phyloP scores from a whole-genome alignment of 805 yeast genomes.

The Candida coquimbonensis region DNA sequence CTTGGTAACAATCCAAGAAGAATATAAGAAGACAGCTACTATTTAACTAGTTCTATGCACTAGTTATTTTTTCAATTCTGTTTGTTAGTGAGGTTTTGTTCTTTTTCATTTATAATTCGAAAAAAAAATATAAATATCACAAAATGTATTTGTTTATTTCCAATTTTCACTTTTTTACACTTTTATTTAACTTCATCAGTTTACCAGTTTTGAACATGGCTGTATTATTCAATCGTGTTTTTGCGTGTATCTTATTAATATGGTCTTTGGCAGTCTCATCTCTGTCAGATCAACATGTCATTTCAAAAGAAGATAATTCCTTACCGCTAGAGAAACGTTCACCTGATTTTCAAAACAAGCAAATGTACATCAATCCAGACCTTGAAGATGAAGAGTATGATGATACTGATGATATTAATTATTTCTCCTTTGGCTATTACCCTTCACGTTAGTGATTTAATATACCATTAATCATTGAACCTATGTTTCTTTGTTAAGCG shows the following conservation, averaged over 20 bases:
- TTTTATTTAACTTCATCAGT: too few relatives aligned
- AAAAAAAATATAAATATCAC: neutral
- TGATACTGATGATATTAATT: slow-evolving; percentile 16
- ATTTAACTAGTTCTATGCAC: too few relatives aligned
- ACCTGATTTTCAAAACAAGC: slow-evolving; percentile 14
- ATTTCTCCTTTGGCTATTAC: slow-evolving; percentile 15
- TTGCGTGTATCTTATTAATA: too few relatives aligned
- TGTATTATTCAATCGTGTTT: too few relatives aligned
- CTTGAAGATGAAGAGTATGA: slow-evolving; percentile 8
- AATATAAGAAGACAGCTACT: neutral
- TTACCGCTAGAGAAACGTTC: slow-evolving; percentile 5
- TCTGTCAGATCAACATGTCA: too few relatives aligned
- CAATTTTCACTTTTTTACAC: neutral
- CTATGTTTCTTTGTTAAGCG: neutral
- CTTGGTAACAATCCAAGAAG: neutral
- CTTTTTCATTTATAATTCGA: too few relatives aligned
- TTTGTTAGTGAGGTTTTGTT: neutral
- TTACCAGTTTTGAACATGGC: too few relatives aligned
- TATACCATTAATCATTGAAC: neutral
- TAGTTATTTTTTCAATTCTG: neutral
- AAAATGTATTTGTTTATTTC: neutral
- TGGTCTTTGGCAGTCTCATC: too few relatives aligned
- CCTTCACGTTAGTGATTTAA: slow-evolving; percentile 19
- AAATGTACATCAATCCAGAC: slow-evolving; percentile 19
- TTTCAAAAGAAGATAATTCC: neutral